phyloP scores from a whole-genome alignment of 768 basidiomycete species.

The Amanita exitialis region DNA sequence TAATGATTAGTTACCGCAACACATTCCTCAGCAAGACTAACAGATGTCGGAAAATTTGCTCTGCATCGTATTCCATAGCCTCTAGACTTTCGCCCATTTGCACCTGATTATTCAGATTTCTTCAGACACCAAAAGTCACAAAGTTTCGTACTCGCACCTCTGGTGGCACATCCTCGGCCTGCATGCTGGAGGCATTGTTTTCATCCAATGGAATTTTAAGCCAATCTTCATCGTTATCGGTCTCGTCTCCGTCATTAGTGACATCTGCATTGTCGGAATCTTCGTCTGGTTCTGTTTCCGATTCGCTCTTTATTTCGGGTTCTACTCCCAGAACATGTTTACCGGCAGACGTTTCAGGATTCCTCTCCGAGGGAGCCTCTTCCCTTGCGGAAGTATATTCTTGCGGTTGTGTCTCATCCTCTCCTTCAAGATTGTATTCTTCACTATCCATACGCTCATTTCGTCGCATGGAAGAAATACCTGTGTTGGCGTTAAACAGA shows the following conservation, averaged over 20 bases:
- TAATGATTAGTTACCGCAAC: constrained; percentile 3
- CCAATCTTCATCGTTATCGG: constrained; percentile 10
- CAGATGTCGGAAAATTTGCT: constrained; percentile 77
- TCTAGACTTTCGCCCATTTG: constrained; percentile 65
- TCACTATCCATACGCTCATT: constrained; percentile 33
- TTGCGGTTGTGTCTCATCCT: constrained; percentile 23
- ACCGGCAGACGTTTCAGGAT: constrained; percentile 34
- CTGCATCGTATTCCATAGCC: constrained; percentile 72
- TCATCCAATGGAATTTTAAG: constrained; percentile 9
- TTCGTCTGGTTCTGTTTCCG: constrained; percentile 44
- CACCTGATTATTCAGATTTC: constrained; percentile 18
- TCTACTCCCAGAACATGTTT: constrained; percentile 26
- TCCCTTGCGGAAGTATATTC: constrained; percentile 11
- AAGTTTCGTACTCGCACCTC: not conserved
- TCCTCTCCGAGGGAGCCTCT: constrained; percentile 3
- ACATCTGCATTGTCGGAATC: constrained; percentile 59
- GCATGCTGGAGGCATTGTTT: constrained; percentile 13
- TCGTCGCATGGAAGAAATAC: constrained; percentile 73
- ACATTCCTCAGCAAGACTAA: constrained; percentile 24
- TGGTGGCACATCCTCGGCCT: not conserved
- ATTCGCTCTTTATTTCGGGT: constrained; percentile 22
- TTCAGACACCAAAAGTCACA: not conserved
- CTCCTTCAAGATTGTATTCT: constrained; percentile 40
- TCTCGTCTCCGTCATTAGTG: constrained; percentile 12
- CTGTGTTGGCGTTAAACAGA: constrained; percentile 22